Evolutionary conservation across 768 basidiomycete genomes (phyloP).

Genomic region (Vararia minispora): DNA sequence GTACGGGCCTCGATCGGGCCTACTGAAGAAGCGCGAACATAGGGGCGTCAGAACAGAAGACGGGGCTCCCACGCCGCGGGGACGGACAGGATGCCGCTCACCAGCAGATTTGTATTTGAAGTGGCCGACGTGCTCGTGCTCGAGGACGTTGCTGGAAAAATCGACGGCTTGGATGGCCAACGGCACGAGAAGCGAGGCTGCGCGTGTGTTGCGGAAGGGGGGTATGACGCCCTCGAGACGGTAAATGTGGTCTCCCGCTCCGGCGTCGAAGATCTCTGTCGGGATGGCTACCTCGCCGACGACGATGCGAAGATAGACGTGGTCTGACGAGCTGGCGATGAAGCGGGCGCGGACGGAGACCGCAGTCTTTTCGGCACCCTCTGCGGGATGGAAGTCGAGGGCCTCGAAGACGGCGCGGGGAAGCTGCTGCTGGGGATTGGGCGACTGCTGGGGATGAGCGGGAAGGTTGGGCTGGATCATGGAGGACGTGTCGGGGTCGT

Average conservation of each 20-base stretch:
- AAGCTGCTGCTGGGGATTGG: too few relatives aligned
- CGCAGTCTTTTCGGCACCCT: conserved; percentile 52
- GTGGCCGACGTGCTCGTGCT: conserved; percentile 56
- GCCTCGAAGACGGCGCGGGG: conserved; percentile 49
- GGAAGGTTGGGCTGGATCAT: too few relatives aligned
- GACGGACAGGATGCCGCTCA: conserved; percentile 8
- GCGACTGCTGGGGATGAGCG: conserved; percentile 29
- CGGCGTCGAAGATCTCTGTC: conserved; percentile 51
- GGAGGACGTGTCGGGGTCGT: too few relatives aligned
- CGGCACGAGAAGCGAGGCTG: conserved; percentile 32
- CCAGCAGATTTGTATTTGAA: conserved; percentile 53
- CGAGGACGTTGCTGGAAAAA: conserved; percentile 40
- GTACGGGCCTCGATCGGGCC: background rate
- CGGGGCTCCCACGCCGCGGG: background rate
- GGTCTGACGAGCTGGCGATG: conserved; percentile 33
- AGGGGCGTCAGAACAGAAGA: background rate
- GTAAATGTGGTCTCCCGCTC: conserved; percentile 40
- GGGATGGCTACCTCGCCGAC: conserved; percentile 57
- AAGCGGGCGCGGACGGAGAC: conserved; percentile 59
- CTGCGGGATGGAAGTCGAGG: conserved; percentile 49
- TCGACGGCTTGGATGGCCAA: conserved; percentile 56
- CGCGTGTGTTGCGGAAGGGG: conserved; percentile 29
- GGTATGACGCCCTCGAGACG: conserved; percentile 57
- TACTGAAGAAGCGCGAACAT: background rate
- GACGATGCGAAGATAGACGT: conserved; percentile 61